Evolutionary conservation across 2,329 filamentous ascomycete genomes (phyloP).

Genomic region (Diaporthe australafricana): DNA sequence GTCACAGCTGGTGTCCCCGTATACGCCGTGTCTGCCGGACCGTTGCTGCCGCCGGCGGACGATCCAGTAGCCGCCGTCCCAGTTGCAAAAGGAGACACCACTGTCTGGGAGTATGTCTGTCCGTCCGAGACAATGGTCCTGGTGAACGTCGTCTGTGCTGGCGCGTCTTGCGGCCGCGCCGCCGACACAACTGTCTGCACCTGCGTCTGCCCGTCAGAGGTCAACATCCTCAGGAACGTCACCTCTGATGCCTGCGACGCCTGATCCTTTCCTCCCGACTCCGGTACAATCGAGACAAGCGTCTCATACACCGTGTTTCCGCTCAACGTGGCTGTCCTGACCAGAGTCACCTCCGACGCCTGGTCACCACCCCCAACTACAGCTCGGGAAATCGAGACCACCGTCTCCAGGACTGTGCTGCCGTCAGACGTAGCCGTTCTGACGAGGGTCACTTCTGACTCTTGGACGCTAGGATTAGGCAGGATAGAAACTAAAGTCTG

Average conservation of each 20-base stretch:
- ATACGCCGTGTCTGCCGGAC: neutral
- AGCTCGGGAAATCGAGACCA: constrained; percentile 10
- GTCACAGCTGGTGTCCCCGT: neutral
- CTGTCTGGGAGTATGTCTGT: constrained; percentile 17
- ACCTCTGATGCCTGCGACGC: neutral
- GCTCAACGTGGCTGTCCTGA: neutral
- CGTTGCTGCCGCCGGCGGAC: neutral
- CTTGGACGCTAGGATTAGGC: neutral
- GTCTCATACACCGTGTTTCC: constrained; percentile 13
- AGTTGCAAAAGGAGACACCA: constrained; percentile 5
- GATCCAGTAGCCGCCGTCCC: neutral
- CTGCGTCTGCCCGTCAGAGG: constrained; percentile 2
- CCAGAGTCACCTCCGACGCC: constrained; percentile 6
- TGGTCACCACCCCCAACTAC: neutral
- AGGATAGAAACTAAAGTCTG: constrained; percentile 1
- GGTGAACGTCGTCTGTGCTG: constrained; percentile 7
- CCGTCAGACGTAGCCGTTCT: constrained; percentile 3
- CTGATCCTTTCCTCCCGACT: neutral
- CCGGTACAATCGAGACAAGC: neutral
- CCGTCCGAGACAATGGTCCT: constrained; percentile 11
- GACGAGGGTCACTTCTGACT: constrained; percentile 18
- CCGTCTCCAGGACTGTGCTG: constrained; percentile 9
- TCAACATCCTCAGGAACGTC: constrained; percentile 8
- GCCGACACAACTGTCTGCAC: constrained; percentile 17
- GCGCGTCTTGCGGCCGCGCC: neutral